Evolutionary conservation across 2,329 filamentous ascomycete genomes (phyloP).

Genomic region (Juglanconis juglandina): DNA sequence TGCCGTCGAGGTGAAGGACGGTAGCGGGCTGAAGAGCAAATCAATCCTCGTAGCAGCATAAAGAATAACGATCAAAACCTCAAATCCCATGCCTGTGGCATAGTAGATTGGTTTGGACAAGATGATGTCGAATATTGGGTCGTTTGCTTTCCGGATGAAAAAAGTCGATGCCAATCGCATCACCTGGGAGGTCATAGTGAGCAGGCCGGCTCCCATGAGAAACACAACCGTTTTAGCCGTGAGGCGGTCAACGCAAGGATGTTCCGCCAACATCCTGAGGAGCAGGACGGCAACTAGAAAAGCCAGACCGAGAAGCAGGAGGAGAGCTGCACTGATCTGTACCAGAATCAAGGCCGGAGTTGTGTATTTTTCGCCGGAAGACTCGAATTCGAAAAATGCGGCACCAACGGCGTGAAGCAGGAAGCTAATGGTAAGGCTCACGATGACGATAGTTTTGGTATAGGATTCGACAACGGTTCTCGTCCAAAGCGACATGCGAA

Average conservation of each 20-base stretch:
- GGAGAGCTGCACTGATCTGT: background rate
- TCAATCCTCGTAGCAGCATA: conserved; percentile 4
- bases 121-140: background rate
- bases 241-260: background rate
- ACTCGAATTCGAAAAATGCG: background rate
- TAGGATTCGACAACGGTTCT: background rate
- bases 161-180: conserved; percentile 4
- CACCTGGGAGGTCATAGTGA: conserved; percentile 5
- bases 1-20: background rate
- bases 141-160: background rate
- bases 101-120: conserved; percentile 5
- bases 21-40: background rate
- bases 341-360: background rate
- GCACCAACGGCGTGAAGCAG: background rate
- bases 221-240: background rate
- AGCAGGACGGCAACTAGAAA: background rate
- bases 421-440: background rate
- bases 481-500: conserved; percentile 5
- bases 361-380: background rate
- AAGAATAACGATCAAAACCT: background rate
- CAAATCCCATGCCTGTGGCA: conserved; percentile 2
- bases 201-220: conserved; percentile 1
- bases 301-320: background rate
- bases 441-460: background rate
- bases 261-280: background rate